phyloP scores from a whole-genome alignment of 495 filamentous ascomycete species.

The Astrocystis sublimbata region DNA sequence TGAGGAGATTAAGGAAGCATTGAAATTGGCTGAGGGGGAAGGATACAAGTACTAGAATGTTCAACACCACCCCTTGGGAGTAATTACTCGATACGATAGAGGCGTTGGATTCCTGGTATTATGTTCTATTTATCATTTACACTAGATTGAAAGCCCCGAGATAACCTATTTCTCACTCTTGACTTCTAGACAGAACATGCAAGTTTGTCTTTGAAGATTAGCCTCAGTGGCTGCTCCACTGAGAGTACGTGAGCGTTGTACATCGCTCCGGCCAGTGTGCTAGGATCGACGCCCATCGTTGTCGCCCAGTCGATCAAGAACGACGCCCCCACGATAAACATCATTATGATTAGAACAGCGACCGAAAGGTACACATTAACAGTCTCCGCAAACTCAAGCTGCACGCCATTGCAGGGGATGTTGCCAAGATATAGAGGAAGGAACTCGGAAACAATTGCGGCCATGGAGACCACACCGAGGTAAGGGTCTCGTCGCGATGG shows the following conservation, averaged over 20 bases:
- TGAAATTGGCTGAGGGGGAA: constrained; percentile 28
- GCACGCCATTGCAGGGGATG: constrained; percentile 31
- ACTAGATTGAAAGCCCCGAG: not conserved
- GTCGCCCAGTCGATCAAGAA: constrained; percentile 35
- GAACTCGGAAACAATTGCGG: constrained; percentile 31
- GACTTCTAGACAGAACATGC: not conserved
- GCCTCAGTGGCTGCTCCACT: constrained; percentile 3
- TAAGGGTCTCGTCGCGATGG: constrained; percentile 29
- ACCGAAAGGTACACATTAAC: constrained; percentile 30
- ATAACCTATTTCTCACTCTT: not conserved
- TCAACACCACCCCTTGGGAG: constrained; percentile 12
- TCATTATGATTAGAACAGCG: constrained; percentile 30
- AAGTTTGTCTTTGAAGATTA: not conserved
- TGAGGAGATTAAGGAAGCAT: constrained; percentile 46
- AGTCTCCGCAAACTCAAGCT: constrained; percentile 25
- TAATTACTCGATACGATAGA: too few relatives aligned
- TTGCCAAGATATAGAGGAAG: constrained; percentile 35
- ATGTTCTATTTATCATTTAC: not conserved
- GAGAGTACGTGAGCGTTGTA: constrained; percentile 26
- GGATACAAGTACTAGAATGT: constrained; percentile 19
- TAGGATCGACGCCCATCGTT: constrained; percentile 35
- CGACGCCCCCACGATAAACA: constrained; percentile 28
- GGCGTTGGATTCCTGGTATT: not conserved
- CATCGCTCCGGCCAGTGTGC: constrained; percentile 34
- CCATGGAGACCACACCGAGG: constrained; percentile 26